Evolutionary conservation across 163 green algal genomes (phyloP).

Genomic region (Chlamydomonas reinhardtii): DNA sequence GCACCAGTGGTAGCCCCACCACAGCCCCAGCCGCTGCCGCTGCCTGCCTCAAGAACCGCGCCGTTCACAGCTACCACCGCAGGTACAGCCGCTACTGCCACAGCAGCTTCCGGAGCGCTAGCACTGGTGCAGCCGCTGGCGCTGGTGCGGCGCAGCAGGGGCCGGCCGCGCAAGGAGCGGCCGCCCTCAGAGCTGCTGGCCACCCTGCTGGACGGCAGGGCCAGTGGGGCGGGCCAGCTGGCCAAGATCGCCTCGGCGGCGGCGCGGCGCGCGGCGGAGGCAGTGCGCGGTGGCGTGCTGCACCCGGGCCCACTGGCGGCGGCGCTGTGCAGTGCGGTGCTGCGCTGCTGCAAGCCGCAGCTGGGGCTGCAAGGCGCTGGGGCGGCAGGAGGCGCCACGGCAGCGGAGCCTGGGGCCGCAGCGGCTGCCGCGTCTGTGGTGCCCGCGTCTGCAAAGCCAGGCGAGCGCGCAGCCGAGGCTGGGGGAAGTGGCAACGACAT

Average conservation of each 20-base stretch:
- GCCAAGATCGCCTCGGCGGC: slow-evolving; percentile 17
- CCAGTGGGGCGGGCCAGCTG: background rate
- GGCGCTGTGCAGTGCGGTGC: slow-evolving; percentile 5
- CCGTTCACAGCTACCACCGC: background rate
- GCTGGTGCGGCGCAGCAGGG: background rate
- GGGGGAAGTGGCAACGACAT: too few species aligned
- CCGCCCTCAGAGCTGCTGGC: background rate
- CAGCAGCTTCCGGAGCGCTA: background rate
- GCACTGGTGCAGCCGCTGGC: background rate
- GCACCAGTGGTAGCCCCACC: too few species aligned
- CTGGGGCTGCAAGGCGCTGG: background rate
- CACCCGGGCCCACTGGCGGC: slow-evolving; percentile 14
- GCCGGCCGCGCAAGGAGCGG: slow-evolving; percentile 24
- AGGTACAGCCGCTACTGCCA: background rate
- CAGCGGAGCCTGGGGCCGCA: background rate
- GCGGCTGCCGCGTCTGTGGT: background rate
- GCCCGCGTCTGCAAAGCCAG: too few species aligned
- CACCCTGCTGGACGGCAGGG: slow-evolving; percentile 15
- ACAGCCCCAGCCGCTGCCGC: background rate
- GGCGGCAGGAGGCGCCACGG: background rate
- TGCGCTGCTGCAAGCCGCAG: background rate
- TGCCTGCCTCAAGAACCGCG: background rate
- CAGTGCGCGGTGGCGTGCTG: background rate
- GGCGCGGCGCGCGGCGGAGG: slow-evolving; percentile 12
- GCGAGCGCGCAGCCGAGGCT: too few species aligned